Conservation (phyloP, 1,284 basidiomycete species). For the Puccinia horiana region DNA sequence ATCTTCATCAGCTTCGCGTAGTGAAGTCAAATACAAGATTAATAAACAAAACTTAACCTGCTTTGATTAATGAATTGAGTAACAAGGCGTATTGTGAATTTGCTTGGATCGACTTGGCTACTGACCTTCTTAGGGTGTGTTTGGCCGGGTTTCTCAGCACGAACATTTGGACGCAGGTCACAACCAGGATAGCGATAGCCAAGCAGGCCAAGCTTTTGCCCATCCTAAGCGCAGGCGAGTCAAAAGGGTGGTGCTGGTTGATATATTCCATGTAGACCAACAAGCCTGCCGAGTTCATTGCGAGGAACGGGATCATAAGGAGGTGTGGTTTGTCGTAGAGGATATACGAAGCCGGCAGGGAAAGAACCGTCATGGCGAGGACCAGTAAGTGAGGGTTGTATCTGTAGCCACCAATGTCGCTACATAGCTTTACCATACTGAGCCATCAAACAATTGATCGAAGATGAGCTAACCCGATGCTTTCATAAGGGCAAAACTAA, state of each 20-base stretch:
- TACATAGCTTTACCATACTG: slow-evolving; percentile 55
- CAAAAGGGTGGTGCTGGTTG: slow-evolving; percentile 55
- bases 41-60: slow-evolving; percentile 50
- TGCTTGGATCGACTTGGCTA: slow-evolving; percentile 55
- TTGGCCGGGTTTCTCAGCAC: slow-evolving; percentile 59
- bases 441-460: background rate
- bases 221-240: slow-evolving; percentile 55
- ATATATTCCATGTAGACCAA: slow-evolving; percentile 56
- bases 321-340: slow-evolving; percentile 56
- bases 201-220: slow-evolving; percentile 56
- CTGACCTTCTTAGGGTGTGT: slow-evolving; percentile 56
- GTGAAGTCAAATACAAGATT: slow-evolving; percentile 44
- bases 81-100: slow-evolving; percentile 57
- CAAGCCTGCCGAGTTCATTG: slow-evolving; percentile 57
- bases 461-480: background rate
- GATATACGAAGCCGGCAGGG: slow-evolving; percentile 55
- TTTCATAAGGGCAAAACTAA: background rate
- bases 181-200: slow-evolving; percentile 58
- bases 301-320: slow-evolving; percentile 55
- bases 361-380: slow-evolving; percentile 54
- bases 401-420: slow-evolving; percentile 58
- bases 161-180: slow-evolving; percentile 57
- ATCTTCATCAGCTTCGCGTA: background rate
- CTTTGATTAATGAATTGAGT: slow-evolving; percentile 56
- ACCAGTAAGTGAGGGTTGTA: slow-evolving; percentile 57